Evolutionary conservation across 2,329 filamentous ascomycete species (phyloP), one percentile per base, ranked within the genome.

Genomic region (Colletotrichum somersetense): DNA sequence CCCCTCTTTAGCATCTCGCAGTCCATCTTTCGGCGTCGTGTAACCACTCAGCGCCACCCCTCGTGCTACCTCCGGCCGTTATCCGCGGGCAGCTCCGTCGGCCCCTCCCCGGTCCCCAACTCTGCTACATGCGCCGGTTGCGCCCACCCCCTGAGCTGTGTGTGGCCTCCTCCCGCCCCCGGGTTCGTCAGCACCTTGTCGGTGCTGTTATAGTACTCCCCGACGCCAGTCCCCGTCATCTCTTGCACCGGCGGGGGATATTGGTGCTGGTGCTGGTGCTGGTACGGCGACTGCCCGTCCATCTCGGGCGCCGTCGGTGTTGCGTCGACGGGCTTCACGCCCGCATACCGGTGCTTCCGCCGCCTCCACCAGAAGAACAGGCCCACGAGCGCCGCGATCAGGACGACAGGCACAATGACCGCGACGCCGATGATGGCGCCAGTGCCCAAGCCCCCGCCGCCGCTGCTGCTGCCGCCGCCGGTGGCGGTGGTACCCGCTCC

Each of bases 131-230:
- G 65, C 18, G 46, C 10, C n/a, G 64, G 55, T 18, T 50, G 44
- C 12, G 67, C 38, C 16, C 62, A 72, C 30, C 53, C 65, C 53
- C 68, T 64, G 40, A 64, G 64, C 53, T 72, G 69, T 55, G 46
- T 68, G n/a, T 55, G 44, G 8, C 33, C 58, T 42, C 16, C 57
- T 18, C 42, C 53, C 10, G 26, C 20, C 18, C n/a, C 40, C 5
- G 69, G 46, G 8, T 59, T 58, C 55, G 57, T 65, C 59, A 72
- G 46, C 46, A 72, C 65, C 69, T 72, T 69, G n/a, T 72, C 66
- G 44, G 69, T 72, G 38, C 68, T 48, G 30, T 72, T 61, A 20
- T 72, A 72, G 40, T 72, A 72, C 16, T 55, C 66, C 0, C 58
- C 66, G 14, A 69, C 42, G 20, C 61, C 23, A 0, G 59, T 66